Evolutionary conservation across 208 protist species (phyloP).

Genomic region (Wallacemonas rigidus): DNA sequence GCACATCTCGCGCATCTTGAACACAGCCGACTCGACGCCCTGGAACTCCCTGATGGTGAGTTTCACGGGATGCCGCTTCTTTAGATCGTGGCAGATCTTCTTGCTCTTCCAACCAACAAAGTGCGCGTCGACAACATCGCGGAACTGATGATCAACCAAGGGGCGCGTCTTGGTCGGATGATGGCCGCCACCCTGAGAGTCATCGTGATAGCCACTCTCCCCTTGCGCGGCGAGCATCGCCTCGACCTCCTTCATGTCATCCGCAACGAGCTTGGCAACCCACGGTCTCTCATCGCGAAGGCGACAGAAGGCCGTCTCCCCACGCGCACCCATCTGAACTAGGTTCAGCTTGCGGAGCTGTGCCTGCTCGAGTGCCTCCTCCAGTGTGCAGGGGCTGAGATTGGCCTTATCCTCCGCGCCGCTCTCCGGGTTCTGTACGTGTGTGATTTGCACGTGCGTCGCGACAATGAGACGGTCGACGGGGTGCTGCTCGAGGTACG

Average conservation of each 20-base stretch:
- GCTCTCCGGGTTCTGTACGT: constrained; percentile 72
- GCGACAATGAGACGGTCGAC: constrained; percentile 76
- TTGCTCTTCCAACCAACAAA: constrained; percentile 90
- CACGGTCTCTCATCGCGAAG: constrained; percentile 69
- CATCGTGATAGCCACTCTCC: not conserved
- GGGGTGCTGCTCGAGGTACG: constrained; percentile 76
- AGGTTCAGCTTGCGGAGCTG: constrained; percentile 66
- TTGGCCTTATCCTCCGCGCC: constrained; percentile 65
- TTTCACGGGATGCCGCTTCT: constrained; percentile 76
- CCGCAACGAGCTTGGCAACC: constrained; percentile 58
- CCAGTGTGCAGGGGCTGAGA: constrained; percentile 63
- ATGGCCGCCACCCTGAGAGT: not conserved
- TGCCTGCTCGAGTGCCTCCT: constrained; percentile 76
- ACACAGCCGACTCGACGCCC: constrained; percentile 58
- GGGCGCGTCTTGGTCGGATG: constrained; percentile 26
- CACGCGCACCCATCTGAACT: constrained; percentile 78
- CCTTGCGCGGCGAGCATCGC: constrained; percentile 22
- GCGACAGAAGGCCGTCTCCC: constrained; percentile 81
- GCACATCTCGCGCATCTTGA: constrained; percentile 85
- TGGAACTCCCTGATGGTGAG: constrained; percentile 85
- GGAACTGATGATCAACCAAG: constrained; percentile 78
- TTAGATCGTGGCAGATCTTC: constrained; percentile 81
- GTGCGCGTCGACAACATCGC: constrained; percentile 86
- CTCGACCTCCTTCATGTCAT: constrained; percentile 55
- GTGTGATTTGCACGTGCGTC: constrained; percentile 77